A percentile compares a stretch with the other conserved stretches of the same genome.
phyloP scores from a whole-genome alignment of 106 monocot genomes.

The Platanthera guangdongensis region DNA sequence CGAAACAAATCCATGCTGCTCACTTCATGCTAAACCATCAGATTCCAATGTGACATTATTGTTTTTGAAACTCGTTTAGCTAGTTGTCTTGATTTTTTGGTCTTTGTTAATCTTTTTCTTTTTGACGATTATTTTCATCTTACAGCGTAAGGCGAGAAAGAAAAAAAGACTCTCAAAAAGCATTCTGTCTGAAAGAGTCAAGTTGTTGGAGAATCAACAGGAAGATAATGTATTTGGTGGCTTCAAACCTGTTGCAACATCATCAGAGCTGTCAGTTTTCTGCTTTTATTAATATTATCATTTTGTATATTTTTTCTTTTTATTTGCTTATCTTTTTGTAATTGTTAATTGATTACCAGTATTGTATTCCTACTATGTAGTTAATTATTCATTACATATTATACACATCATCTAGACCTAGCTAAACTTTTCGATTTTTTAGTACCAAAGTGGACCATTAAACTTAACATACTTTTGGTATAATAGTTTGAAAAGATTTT shows the following conservation, averaged over 20 bases:
- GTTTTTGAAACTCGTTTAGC: not conserved
- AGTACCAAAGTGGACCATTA: too few species aligned
- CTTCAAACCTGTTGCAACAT: slow-evolving; percentile 55
- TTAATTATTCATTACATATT: too few species aligned
- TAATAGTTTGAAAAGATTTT: too few species aligned
- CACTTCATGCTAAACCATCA: not conserved
- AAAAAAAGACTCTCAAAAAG: slow-evolving; percentile 56
- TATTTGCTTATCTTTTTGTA: not conserved
- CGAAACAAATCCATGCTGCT: not conserved
- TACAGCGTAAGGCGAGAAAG: slow-evolving; percentile 16
- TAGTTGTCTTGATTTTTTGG: not conserved
- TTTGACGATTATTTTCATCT: not conserved
- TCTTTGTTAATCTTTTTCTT: not conserved
- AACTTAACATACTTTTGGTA: too few species aligned
- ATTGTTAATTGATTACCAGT: not conserved
- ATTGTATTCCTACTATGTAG: not conserved
- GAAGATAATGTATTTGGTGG: slow-evolving; percentile 53
- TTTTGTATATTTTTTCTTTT: not conserved
- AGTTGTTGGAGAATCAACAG: slow-evolving; percentile 58
- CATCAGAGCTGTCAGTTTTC: slow-evolving; percentile 62
- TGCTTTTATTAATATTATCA: not conserved
- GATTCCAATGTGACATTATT: not conserved
- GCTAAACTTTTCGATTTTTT: too few species aligned
- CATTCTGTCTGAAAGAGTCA: slow-evolving; percentile 57
- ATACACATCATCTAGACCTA: too few species aligned